These are phyloP conservation scores for Citrus sinensis DNA, from an alignment of 345 rosid genomes.

Conservation along the genomic window DVS_A1.0 CM039166.1:24377501-24378000, in stretches of 20 bases:
- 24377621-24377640: conserved; percentile 93
- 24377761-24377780: background rate
- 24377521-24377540: conserved; percentile 93
- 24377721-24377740: conserved; percentile 13
- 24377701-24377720: conserved; percentile 9
- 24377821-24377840: conserved; percentile 96
- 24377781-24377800: conserved; percentile 94
- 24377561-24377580: conserved; percentile 81
- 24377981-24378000: conserved; percentile 50
- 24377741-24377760: background rate
- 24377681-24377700: background rate
- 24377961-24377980: conserved; percentile 17
- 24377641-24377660: conserved; percentile 96
- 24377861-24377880: conserved; percentile 78
- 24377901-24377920: conserved; percentile 41
- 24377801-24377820: conserved; percentile 90
- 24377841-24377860: conserved; percentile 89
- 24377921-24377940: conserved; percentile 37
- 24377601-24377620: conserved; percentile 99
- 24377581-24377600: conserved; percentile 92
- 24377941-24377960: conserved; percentile 31
- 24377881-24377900: conserved; percentile 86
- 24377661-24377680: conserved; percentile 96
- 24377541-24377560: conserved; percentile 97
- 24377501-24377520: conserved; percentile 91